Conservation (phyloP, 306 rosid genomes). For the Vigna radiata region DNA sequence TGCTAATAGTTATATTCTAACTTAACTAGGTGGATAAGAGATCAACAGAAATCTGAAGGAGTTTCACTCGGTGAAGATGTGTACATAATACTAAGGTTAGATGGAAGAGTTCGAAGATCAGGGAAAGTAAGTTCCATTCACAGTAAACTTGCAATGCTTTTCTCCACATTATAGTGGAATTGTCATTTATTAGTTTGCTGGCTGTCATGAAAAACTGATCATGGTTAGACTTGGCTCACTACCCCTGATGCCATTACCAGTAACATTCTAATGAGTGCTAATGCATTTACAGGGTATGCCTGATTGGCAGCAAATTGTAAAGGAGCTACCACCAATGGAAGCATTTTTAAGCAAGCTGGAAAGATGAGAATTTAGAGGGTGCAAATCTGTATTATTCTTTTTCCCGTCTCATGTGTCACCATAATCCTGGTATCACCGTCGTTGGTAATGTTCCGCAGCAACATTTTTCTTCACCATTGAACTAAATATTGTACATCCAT, state of each 20-base stretch:
- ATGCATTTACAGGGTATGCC: constrained; percentile 85
- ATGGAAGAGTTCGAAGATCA: constrained; percentile 97
- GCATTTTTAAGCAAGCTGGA: constrained; percentile 92
- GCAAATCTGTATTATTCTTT: not conserved
- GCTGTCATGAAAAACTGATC: constrained; percentile 25
- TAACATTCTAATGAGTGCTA: constrained; percentile 8
- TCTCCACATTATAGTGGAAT: constrained; percentile 28
- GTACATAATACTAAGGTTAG: constrained; percentile 85
- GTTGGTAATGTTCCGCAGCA: constrained; percentile 22
- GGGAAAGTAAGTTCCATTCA: constrained; percentile 72
- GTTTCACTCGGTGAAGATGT: constrained; percentile 90
- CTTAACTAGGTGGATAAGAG: constrained; percentile 87
- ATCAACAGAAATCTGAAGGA: constrained; percentile 91
- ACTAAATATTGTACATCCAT: constrained; percentile 3
- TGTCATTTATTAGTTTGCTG: constrained; percentile 19
- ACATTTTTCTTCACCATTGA: constrained; percentile 19
- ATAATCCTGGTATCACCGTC: not conserved
- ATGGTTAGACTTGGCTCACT: not conserved
- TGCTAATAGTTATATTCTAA: constrained; percentile 35
- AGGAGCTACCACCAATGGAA: constrained; percentile 91
- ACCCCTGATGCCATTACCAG: not conserved
- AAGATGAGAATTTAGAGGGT: constrained; percentile 55
- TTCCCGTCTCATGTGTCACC: not conserved
- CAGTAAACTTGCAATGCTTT: constrained; percentile 16
- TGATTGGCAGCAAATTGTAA: constrained; percentile 84